Percentiles rank a stretch among this genome's conserved stretches.
Conservation (phyloP, 352 stramenopile species). For the Globisporangium paroecandrum region DNA sequence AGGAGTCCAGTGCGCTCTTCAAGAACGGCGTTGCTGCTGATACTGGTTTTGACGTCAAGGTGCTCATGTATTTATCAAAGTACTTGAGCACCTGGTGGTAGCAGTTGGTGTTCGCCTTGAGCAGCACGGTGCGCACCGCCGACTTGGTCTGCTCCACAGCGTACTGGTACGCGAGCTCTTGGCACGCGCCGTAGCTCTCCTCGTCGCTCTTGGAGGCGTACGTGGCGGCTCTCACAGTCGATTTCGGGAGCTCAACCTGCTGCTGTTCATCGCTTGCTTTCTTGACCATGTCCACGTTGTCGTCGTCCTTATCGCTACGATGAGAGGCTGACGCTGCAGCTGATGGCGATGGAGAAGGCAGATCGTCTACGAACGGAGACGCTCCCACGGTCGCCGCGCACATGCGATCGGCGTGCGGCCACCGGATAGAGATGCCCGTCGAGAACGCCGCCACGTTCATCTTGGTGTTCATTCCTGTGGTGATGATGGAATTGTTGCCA, state of each 20-base stretch:
- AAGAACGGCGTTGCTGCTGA: background rate
- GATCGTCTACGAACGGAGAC: constrained; percentile 7
- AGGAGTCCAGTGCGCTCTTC: constrained; percentile 13
- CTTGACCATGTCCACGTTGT: background rate
- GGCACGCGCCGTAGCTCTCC: constrained; percentile 38
- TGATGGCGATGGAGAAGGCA: background rate
- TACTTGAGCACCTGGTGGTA: constrained; percentile 63
- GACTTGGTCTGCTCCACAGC: constrained; percentile 48
- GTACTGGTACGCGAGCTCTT: constrained; percentile 70
- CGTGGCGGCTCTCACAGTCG: background rate
- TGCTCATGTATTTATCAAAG: constrained; percentile 49
- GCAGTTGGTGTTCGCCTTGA: constrained; percentile 62
- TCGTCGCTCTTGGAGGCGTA: constrained; percentile 21
- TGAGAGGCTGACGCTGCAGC: background rate
- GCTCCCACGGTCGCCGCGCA: background rate
- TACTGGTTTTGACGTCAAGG: background rate
- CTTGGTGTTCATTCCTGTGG: background rate
- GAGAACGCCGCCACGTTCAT: constrained; percentile 52
- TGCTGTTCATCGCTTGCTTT: background rate
- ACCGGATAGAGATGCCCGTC: constrained; percentile 54
- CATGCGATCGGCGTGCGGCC: constrained; percentile 19
- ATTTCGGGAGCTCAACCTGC: background rate
- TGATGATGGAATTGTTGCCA: background rate
- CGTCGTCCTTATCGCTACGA: background rate
- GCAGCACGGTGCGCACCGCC: constrained; percentile 55